A percentile compares a stretch with the other conserved stretches of the same genome.
Conservation (phyloP, 2,329 filamentous ascomycete species). For the Stemphylium lycopersici region DNA sequence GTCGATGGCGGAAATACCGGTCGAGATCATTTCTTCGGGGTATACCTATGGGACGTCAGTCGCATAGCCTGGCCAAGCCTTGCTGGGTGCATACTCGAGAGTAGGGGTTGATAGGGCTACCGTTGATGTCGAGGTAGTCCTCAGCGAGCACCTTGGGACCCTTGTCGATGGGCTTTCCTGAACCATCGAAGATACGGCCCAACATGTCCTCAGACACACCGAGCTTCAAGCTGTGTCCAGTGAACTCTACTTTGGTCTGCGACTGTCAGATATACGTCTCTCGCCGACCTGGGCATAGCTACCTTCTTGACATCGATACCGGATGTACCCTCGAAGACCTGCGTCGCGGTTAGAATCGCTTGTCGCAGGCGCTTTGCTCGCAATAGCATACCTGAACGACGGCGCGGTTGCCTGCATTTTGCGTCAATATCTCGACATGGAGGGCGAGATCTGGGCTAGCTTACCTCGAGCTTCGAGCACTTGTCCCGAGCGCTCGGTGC, state of each 20-base stretch:
- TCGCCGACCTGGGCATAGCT: constrained; percentile 16
- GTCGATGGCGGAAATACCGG: constrained; percentile 98
- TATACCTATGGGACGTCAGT: constrained; percentile 70
- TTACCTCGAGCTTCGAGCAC: constrained; percentile 96
- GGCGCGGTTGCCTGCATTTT: constrained; percentile 76
- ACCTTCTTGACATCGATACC: constrained; percentile 99
- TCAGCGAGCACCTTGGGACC: constrained; percentile 97
- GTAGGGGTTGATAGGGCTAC: constrained; percentile 97
- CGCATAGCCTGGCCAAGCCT: constrained; percentile 19
- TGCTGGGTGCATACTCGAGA: constrained; percentile 72
- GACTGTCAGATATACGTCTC: constrained; percentile 30
- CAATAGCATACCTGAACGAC: constrained; percentile 78
- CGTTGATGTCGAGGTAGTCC: constrained; percentile 99
- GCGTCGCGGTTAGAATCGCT: constrained; percentile 37
- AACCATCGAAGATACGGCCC: constrained; percentile 98
- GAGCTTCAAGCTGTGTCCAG: constrained; percentile 94
- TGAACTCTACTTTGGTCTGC: constrained; percentile 96
- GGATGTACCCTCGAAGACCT: constrained; percentile 97
- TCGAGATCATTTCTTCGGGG: constrained; percentile 99
- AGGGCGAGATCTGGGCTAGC: constrained; percentile 21
- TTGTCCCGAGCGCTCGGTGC: constrained; percentile 89
- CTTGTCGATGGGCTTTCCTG: constrained; percentile 97
- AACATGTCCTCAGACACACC: constrained; percentile 99
- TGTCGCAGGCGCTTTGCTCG: background rate
- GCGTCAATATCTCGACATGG: constrained; percentile 21